These are phyloP conservation scores for Populus alba DNA, from an alignment of 345 rosid genomes.

Conservation along the genomic window DNA sequence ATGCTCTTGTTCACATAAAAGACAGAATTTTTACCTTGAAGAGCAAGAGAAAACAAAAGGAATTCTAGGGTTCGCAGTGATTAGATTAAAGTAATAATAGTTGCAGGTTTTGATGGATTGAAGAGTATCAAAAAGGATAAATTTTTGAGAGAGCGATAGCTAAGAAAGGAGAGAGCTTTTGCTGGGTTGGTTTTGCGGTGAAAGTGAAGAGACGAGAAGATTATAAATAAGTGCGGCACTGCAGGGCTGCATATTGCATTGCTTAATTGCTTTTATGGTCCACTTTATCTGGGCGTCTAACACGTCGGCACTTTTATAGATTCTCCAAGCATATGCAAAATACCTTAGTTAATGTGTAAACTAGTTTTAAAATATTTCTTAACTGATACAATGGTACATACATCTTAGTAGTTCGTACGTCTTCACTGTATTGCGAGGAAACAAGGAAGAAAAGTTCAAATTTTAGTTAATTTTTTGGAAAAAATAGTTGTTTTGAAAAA, in stretches of 20 bases:
- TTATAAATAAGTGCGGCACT: not conserved
- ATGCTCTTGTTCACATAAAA: not conserved
- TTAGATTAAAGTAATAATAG: not conserved
- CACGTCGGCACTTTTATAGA: constrained; percentile 2
- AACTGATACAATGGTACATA: too few species aligned
- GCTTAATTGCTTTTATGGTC: not conserved
- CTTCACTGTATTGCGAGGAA: too few species aligned
- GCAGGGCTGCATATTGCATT: not conserved
- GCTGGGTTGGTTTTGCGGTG: not conserved
- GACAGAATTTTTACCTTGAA: not conserved
- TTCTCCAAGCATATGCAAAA: not conserved
- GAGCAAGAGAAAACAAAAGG: not conserved
- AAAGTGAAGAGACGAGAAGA: not conserved
- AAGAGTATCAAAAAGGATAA: not conserved
- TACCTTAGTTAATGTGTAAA: too few species aligned
- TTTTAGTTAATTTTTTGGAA: too few species aligned
- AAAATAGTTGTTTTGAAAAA: too few species aligned
- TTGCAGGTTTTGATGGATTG: not conserved
- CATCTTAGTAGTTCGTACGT: too few species aligned
- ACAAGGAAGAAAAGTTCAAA: too few species aligned
- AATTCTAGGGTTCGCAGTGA: not conserved
- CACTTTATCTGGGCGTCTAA: not conserved
- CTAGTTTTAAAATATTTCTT: too few species aligned
- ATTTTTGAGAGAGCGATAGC: not conserved
- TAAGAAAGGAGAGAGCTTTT: not conserved